A percentile compares a stretch with the other conserved stretches of the same genome.
Evolutionary conservation across 2,329 filamentous ascomycete genomes (phyloP).

Genomic region (Calonectria hongkongensis): DNA sequence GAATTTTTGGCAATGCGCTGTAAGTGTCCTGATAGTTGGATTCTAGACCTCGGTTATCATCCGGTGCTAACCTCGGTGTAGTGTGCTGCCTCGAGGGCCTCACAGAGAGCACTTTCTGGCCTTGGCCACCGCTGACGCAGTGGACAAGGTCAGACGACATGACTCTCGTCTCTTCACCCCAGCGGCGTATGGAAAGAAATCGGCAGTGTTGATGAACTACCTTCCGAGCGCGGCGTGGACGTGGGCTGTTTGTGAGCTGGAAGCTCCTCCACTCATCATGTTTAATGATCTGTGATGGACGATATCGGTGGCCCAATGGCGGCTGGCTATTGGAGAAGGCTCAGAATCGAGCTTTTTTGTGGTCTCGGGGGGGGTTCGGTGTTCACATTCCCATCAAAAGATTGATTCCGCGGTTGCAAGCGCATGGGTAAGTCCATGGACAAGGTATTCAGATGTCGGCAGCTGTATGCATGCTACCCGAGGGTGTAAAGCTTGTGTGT

Average conservation of each 20-base stretch:
- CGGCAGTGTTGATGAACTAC: conserved; percentile 60
- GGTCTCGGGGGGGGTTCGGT: conserved; percentile 39
- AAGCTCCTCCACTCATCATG: conserved; percentile 59
- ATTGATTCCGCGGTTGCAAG: conserved; percentile 33
- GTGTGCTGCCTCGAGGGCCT: conserved; percentile 57
- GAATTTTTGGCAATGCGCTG: conserved; percentile 79
- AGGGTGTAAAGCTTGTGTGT: conserved; percentile 41
- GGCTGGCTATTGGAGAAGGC: conserved; percentile 7
- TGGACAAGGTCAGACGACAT: conserved; percentile 65
- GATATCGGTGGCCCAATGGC: conserved; percentile 36
- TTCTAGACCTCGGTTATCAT: conserved; percentile 42
- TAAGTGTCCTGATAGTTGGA: conserved; percentile 60
- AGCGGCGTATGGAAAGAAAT: conserved; percentile 60
- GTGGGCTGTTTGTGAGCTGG: conserved; percentile 59
- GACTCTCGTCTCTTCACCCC: conserved; percentile 60
- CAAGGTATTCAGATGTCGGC: conserved; percentile 33
- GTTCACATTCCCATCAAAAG: conserved; percentile 21
- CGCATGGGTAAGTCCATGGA: conserved; percentile 31
- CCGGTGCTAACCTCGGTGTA: conserved; percentile 48
- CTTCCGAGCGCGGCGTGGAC: conserved; percentile 62
- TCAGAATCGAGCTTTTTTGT: conserved; percentile 20
- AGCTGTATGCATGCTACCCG: conserved; percentile 45
- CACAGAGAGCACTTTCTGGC: conserved; percentile 73
- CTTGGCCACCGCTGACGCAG: conserved; percentile 73
- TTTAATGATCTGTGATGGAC: conserved; percentile 60